Percentiles rank a stretch among this genome's conserved stretches.
Evolutionary conservation across 73 alveolate species (phyloP).

Genomic region (Breviolum minutum): DNA sequence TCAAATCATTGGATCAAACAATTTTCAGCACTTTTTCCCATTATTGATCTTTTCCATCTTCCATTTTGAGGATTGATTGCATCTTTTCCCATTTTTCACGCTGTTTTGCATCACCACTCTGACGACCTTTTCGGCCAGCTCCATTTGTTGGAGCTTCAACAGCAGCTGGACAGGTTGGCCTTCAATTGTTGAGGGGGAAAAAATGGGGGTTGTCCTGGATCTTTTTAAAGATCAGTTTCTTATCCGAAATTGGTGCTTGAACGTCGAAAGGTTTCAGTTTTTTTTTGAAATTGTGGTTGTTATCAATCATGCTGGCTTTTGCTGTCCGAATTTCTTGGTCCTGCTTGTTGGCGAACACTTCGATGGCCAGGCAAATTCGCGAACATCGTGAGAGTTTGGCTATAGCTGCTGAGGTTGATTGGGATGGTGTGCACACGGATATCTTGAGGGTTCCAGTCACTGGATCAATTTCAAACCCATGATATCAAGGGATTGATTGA

Average conservation of each 20-base stretch:
- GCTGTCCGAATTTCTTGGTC: neutral
- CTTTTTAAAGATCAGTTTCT: neutral
- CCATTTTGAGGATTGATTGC: neutral
- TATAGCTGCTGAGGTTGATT: neutral
- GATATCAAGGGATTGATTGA: neutral
- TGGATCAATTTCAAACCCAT: neutral
- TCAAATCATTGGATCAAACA: no score
- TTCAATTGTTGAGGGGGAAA: neutral
- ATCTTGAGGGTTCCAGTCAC: neutral
- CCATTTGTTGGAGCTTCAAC: slow-evolving; percentile 21
- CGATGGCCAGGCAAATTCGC: neutral
- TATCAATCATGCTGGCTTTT: neutral
- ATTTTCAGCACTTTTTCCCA: no score
- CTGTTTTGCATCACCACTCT: neutral
- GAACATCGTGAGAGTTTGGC: slow-evolving; percentile 25
- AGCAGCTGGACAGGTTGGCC: slow-evolving; percentile 20
- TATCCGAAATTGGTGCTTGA: no score
- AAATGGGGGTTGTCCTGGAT: neutral
- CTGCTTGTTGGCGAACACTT: neutral
- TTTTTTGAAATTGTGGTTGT: no score
- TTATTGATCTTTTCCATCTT: neutral
- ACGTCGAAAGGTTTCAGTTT: neutral
- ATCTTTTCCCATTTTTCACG: no score
- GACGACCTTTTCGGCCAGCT: neutral
- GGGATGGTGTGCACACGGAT: neutral